These are phyloP conservation scores for Linnemannia exigua DNA, from an alignment of 192 early-diverging fungal genomes.

Conservation along the genomic window DNA sequence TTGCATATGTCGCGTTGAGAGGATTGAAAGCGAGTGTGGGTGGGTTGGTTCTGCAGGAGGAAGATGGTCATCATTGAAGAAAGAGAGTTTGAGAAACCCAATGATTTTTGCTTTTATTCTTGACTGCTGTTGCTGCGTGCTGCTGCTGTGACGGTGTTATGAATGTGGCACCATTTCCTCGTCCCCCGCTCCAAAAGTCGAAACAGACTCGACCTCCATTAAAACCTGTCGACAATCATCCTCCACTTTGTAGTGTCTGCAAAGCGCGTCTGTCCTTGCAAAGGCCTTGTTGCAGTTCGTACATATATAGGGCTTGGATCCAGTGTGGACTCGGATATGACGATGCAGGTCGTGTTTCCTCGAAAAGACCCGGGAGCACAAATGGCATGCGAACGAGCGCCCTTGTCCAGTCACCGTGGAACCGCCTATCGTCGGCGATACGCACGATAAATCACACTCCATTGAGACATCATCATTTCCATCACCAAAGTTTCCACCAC, in stretches of 20 bases:
- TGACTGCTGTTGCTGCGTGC: too few species aligned
- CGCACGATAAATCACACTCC: neutral
- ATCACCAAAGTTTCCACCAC: neutral
- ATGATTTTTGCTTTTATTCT: too few species aligned
- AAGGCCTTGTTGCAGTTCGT: slow-evolving; percentile 71
- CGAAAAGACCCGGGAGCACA: slow-evolving; percentile 77
- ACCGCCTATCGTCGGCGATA: neutral
- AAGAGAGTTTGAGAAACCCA: too few species aligned
- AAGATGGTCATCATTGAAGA: too few species aligned
- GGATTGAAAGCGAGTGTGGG: too few species aligned
- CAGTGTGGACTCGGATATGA: slow-evolving; percentile 77
- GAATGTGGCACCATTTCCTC: slow-evolving; percentile 8
- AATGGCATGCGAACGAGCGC: slow-evolving; percentile 66
- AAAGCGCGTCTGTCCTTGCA: slow-evolving; percentile 75
- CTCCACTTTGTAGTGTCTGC: slow-evolving; percentile 73
- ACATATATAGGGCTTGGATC: slow-evolving; percentile 74
- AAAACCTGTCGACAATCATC: slow-evolving; percentile 57
- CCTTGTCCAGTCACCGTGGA: neutral
- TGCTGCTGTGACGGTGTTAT: too few species aligned
- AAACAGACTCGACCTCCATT: slow-evolving; percentile 54
- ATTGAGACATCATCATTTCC: neutral
- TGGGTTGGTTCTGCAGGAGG: too few species aligned
- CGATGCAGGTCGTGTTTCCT: slow-evolving; percentile 88
- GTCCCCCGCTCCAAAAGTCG: neutral
- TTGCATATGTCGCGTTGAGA: too few species aligned